These are phyloP conservation scores for Tylopilus plumbeoviolaceoides DNA, from an alignment of 768 basidiomycete species.

Conservation along the genomic window DNA sequence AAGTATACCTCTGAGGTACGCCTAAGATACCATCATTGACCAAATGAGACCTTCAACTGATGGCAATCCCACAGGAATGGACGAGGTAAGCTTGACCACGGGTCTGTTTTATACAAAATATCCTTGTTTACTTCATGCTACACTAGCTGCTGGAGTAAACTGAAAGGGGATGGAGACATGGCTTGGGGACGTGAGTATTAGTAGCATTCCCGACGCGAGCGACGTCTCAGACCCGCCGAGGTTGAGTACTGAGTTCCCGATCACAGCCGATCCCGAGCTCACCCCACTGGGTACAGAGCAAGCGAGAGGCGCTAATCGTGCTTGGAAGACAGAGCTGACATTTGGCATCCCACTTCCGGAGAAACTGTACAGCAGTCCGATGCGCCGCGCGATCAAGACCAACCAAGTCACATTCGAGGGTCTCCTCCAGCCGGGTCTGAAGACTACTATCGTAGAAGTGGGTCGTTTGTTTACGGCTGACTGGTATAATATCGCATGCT, in stretches of 20 bases:
- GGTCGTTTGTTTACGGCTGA: background rate
- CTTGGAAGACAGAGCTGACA: slow-evolving; percentile 47
- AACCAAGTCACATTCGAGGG: slow-evolving; percentile 49
- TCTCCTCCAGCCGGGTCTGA: slow-evolving; percentile 28
- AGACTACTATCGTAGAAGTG: slow-evolving; percentile 56
- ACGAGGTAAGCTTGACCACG: slow-evolving; percentile 41
- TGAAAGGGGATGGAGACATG: slow-evolving; percentile 60
- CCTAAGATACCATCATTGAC: background rate
- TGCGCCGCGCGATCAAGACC: slow-evolving; percentile 59
- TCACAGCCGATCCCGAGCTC: slow-evolving; percentile 61
- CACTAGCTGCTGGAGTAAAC: slow-evolving; percentile 49
- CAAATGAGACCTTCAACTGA: background rate
- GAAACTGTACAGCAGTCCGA: slow-evolving; percentile 57
- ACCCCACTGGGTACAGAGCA: slow-evolving; percentile 55
- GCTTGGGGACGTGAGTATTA: slow-evolving; percentile 67
- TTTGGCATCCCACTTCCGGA: slow-evolving; percentile 47
- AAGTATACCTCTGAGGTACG: slow-evolving; percentile 54
- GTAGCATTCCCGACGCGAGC: background rate
- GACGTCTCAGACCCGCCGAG: too few species aligned
- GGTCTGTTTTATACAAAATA: background rate
- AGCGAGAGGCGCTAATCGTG: slow-evolving; percentile 41
- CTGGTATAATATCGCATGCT: background rate
- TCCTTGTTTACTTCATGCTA: background rate
- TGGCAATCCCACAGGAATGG: slow-evolving; percentile 44
- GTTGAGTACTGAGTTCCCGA: background rate